Conservation (phyloP, 2,329 filamentous ascomycete species). For the Alternaria sp. region DNA sequence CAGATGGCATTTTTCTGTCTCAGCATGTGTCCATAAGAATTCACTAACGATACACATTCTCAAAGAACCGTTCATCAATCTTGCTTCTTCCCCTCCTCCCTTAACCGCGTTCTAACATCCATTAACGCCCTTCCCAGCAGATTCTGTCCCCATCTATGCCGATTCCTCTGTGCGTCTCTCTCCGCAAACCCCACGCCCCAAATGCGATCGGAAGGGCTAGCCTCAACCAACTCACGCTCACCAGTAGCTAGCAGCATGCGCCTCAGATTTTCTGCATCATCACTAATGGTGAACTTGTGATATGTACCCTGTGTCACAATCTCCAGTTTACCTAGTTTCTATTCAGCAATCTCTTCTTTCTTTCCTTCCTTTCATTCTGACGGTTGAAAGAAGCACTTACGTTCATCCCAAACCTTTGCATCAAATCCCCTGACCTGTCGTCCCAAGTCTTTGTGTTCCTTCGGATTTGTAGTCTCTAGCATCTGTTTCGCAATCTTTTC, state of each 20-base stretch:
- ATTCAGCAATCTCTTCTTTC: not conserved
- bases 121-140: constrained; percentile 70
- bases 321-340: not conserved
- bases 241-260: constrained; percentile 56
- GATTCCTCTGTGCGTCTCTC: constrained; percentile 58
- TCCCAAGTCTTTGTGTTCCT: not conserved
- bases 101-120: constrained; percentile 64
- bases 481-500: not conserved
- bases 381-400: not conserved
- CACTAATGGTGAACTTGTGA: not conserved
- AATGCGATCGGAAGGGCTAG: constrained; percentile 65
- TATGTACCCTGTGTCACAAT: not conserved
- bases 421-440: not conserved
- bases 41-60: not conserved
- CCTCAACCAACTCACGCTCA: constrained; percentile 65
- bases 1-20: fast-evolving
- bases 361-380: too few species aligned
- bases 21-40: not conserved
- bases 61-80: not conserved
- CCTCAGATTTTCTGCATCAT: not conserved
- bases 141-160: constrained; percentile 69
- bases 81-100: constrained; percentile 44
- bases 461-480: not conserved
- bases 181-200: constrained; percentile 73
- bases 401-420: not conserved